Evolutionary conservation across 805 yeast species (phyloP).

Genomic region (Metschnikowia lochheadii): DNA sequence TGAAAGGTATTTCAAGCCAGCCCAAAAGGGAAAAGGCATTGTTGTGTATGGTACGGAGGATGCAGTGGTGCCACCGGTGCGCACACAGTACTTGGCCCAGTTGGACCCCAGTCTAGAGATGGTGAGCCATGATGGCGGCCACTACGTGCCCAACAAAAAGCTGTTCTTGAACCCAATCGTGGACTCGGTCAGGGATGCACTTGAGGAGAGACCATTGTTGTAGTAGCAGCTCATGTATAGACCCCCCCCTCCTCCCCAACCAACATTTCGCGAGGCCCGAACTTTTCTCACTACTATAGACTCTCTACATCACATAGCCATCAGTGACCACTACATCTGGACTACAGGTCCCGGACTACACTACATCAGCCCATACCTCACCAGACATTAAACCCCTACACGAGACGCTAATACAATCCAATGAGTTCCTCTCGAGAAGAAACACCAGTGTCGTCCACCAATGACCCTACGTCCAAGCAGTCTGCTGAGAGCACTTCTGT

Average conservation of each 20-base stretch:
- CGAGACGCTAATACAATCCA: no score
- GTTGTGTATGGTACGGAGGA: slow-evolving; percentile 32
- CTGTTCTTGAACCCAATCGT: slow-evolving; percentile 18
- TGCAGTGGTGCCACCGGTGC: slow-evolving; percentile 29
- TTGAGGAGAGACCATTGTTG: slow-evolving; percentile 7
- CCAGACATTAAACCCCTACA: background rate
- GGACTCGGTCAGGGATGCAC: slow-evolving; percentile 16
- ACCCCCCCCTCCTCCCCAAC: background rate
- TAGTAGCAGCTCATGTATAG: background rate
- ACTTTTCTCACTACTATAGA: background rate
- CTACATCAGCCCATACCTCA: background rate
- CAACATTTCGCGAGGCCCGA: background rate
- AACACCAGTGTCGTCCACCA: background rate
- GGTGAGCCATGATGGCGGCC: slow-evolving; percentile 35
- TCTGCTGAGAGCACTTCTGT: background rate
- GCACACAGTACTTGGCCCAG: slow-evolving; percentile 24
- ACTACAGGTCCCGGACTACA: no score
- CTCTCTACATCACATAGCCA: background rate
- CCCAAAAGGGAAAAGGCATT: slow-evolving; percentile 22
- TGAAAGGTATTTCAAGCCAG: slow-evolving; percentile 18
- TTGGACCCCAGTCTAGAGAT: slow-evolving; percentile 15
- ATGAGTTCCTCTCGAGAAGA: background rate
- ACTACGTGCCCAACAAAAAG: slow-evolving; percentile 31
- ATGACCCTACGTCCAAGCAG: background rate
- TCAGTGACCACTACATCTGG: no score